Evolutionary conservation across 139 green algal species (phyloP).

Genomic region (Nannochloris sp.): DNA sequence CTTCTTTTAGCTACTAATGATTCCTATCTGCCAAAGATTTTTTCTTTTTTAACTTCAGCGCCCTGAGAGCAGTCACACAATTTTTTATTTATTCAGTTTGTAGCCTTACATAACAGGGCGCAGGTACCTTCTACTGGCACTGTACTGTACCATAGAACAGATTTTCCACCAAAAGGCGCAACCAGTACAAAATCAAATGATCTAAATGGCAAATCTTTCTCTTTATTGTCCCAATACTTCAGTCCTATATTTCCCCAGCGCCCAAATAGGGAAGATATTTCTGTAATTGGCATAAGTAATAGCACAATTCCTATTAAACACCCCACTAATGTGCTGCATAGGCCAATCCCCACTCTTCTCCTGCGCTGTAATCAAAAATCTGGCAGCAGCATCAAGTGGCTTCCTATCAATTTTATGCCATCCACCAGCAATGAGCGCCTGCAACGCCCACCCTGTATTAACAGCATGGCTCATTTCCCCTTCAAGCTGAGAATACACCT

Average conservation of each 20-base stretch:
- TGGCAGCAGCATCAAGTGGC: conserved; percentile 49
- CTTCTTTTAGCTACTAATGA: too few relatives aligned
- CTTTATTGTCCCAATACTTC: conserved; percentile 32
- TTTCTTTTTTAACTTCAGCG: too few relatives aligned
- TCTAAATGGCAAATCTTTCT: too few relatives aligned
- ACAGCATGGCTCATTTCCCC: conserved; percentile 76
- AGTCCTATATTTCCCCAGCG: conserved; percentile 78
- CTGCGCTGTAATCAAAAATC: conserved; percentile 41
- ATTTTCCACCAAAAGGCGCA: too few relatives aligned
- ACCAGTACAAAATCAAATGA: too few relatives aligned
- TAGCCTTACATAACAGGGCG: too few relatives aligned
- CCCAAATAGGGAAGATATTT: conserved; percentile 99
- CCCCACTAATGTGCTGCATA: conserved; percentile 96
- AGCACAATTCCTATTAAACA: conserved; percentile 99
- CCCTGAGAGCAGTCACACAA: too few relatives aligned
- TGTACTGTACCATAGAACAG: too few relatives aligned
- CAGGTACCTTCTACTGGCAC: too few relatives aligned
- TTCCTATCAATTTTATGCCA: conserved; percentile 53
- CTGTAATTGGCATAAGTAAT: conserved; percentile 98
- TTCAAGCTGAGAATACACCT: conserved; percentile 87
- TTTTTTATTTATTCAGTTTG: too few relatives aligned
- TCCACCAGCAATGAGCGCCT: conserved; percentile 69
- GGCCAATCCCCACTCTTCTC: conserved; percentile 84
- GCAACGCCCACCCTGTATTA: conserved; percentile 94
- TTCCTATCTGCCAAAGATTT: too few relatives aligned